Base-by-base conservation (phyloP, 129 eudicot genomes). In the Oenanthe sinensis region DNA sequence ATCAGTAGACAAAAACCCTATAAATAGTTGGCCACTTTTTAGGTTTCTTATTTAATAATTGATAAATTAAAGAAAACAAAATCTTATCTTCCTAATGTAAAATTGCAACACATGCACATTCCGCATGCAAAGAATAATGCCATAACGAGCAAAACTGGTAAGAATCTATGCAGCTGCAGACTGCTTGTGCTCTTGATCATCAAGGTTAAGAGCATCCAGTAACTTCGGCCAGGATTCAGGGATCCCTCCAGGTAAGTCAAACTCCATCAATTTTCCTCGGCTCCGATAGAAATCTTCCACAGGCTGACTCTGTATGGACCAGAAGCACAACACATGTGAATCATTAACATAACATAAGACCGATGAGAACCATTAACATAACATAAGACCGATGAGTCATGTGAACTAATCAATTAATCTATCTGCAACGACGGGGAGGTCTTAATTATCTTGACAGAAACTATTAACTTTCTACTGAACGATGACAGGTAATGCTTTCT, bases 171-270 rank as follows among this genome's bases (percentile, higher is more conserved):
- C 96, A 70, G 86, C 85, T 6, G 96, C 95, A 49, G 93, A 90
- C 85, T 83, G 88, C 85, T 89, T 86, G 37, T 87, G 89, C 80
- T 96, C 97, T 15, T 81, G 89, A 12, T 96, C 97, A 76, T 96
- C 97, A 37, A 96, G 90, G 78, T 92, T 90, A 62, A 96, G 96
- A 24, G 89, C 99, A 83, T 96, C 96, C 43, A 96, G 81, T 84
- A 96, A 79, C 85, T 89, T 92, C 6, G 99, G 97, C 99, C 92
- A 96, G 22, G 99, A 88, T 83, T 92, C 99, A 20, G 97, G 97
- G 79, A 96, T 89, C 24, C 99, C 99, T 82, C 99, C 99, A 26
- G 99, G 99, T 28, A 96, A 83, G 82, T 89, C 89, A 79, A 96
- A 96, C 82, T 92, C 97, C 86, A 96, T 79, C 81, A 96, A 49